Evolutionary conservation across 75 land plant species (phyloP).

Genomic region (Azolla pinnata): DNA sequence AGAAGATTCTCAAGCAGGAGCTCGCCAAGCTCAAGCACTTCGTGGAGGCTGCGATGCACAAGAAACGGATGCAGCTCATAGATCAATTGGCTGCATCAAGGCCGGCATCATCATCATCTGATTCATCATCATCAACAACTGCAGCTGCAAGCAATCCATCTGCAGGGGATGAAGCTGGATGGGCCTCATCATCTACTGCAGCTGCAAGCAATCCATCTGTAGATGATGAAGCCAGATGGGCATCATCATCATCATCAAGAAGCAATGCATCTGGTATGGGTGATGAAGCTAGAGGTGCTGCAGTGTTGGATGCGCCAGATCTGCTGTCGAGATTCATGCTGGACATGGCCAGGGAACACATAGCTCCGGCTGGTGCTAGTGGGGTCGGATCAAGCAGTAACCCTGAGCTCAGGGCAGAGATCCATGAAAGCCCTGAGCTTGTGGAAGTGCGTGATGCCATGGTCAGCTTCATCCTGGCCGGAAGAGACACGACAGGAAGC

Average conservation of each 20-base stretch:
- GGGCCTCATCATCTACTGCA: background rate
- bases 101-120: too few species aligned
- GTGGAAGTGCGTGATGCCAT: conserved; percentile 24
- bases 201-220: background rate
- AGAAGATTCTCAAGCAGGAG: conserved; percentile 7
- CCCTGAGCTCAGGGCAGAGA: too few species aligned
- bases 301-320: conserved; percentile 6
- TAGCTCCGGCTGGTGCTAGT: background rate
- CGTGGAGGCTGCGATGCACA: conserved; percentile 13
- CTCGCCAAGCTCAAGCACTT: conserved; percentile 25
- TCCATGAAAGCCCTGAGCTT: too few species aligned
- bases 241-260: too few species aligned
- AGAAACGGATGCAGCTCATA: conserved; percentile 5
- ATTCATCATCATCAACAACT: background rate
- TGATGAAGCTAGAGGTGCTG: background rate
- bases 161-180: background rate
- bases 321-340: conserved; percentile 24
- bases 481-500: conserved; percentile 32
- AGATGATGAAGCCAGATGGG: background rate
- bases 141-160: background rate
- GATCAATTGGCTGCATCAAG: background rate
- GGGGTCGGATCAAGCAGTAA: too few species aligned
- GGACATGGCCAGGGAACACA: background rate
- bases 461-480: conserved; percentile 27
- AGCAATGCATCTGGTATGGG: background rate